Base-by-base conservation (phyloP, 2,329 filamentous ascomycete genomes). In the Cordyceps cicadae region DNA sequence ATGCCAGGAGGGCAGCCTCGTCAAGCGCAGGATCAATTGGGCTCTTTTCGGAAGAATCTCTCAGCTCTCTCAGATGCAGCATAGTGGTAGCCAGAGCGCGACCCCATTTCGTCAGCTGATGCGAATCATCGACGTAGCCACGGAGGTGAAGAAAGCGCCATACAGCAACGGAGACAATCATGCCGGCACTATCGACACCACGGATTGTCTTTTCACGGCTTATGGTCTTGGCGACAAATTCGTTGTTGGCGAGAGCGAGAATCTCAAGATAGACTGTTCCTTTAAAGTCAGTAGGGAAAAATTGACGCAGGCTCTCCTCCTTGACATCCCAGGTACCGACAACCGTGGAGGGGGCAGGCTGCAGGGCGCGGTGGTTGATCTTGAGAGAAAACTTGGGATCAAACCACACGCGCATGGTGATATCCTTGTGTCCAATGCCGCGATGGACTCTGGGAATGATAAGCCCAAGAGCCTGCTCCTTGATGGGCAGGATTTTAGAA, bases 71-170 rank as follows among this genome's bases (percentile, higher is more conserved):
- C 26, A 92, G 74, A 9, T 81, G 76, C 61, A 86, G 77, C 29
- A 96, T 76, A 3, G 89, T 87, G 34, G 84, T 83, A 34, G 86
- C 85, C 45, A 97, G 79, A 21, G 90, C 90, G 67, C 87, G 85
- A 17, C 93, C 94, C 91, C 92, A 96, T 9, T 79, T 75, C 9
- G 92, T 96, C 63, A 97, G 80, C 62, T 87, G 84, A 73, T 97
- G 93, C 53, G 83, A 79, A 55, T 86, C 81, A 66, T 94, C 85
- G 52, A 96, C 81, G 68, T 97, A 99, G 26, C 88, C 92, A 62
- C 92, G 86, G 54, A 97, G 80, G 70, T 96, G 90, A 24, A 99
- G 80, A 74, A 97, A 94, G 60, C 92, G 85, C 88, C 91, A 97
- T 62, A 93, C 81, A 7, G 87, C 84, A 67, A 96, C 90, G 19